phyloP scores from a whole-genome alignment of 768 basidiomycete genomes.

The Russula vinacea region DNA sequence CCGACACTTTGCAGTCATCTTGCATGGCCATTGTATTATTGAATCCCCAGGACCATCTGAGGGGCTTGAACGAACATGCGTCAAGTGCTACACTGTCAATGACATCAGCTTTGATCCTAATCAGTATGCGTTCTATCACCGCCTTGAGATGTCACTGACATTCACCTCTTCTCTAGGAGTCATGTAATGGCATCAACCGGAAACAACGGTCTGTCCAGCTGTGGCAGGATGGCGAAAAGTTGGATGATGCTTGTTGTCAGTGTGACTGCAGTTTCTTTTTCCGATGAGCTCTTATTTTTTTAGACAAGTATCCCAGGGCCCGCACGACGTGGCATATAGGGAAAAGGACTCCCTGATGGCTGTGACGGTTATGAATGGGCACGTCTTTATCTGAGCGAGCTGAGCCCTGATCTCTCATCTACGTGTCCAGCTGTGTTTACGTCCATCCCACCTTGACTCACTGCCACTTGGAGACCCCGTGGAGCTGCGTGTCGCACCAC shows the following conservation, averaged over 20 bases:
- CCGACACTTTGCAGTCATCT: slow-evolving; percentile 15
- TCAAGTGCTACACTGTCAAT: slow-evolving; percentile 28
- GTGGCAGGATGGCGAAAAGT: slow-evolving; percentile 19
- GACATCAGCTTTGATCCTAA: slow-evolving; percentile 29
- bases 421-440: slow-evolving; percentile 14
- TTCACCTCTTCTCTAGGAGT: not conserved
- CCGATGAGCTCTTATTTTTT: not conserved
- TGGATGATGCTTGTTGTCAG: slow-evolving; percentile 10
- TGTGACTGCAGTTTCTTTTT: not conserved
- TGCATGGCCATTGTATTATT: slow-evolving; percentile 24
- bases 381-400: slow-evolving; percentile 3
- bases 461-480: slow-evolving; percentile 12
- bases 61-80: not conserved
- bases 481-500: slow-evolving; percentile 15
- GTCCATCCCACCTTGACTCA: slow-evolving; percentile 9
- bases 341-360: slow-evolving; percentile 23
- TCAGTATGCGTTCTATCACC: slow-evolving; percentile 6
- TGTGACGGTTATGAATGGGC: slow-evolving; percentile 25
- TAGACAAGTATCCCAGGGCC: slow-evolving; percentile 23
- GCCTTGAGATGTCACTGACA: not conserved
- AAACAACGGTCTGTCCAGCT: slow-evolving; percentile 21
- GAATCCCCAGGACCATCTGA: not conserved
- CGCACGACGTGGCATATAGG: slow-evolving; percentile 22
- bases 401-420: not conserved
- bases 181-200: slow-evolving; percentile 26